Percentiles rank a stretch among this genome's conserved stretches.
Evolutionary conservation across 495 filamentous ascomycete genomes (phyloP).

Genomic region (Parathielavia hyrcaniae): DNA sequence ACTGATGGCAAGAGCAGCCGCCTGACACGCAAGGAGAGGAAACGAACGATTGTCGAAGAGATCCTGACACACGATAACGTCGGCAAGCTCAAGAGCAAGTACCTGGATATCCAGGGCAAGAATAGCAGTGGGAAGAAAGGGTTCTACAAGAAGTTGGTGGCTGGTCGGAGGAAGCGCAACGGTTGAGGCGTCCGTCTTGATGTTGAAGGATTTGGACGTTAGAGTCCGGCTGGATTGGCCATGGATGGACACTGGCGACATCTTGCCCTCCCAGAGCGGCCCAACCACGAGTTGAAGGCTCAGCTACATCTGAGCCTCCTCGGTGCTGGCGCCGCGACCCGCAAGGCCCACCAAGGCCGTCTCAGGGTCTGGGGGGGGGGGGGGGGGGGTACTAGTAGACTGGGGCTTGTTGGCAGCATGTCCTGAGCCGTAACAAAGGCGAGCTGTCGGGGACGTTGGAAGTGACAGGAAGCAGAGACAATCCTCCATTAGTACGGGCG

Average conservation of each 20-base stretch:
- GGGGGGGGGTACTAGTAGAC: not conserved
- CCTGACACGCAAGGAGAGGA: conserved; percentile 78
- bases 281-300: not conserved
- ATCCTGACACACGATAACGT: conserved; percentile 57
- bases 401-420: not conserved
- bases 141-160: conserved; percentile 33
- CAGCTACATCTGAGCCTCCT: not conserved
- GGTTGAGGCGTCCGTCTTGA: conserved; percentile 10
- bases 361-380: not conserved
- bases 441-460: not conserved
- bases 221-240: not conserved
- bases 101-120: conserved; percentile 32
- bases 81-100: conserved; percentile 35
- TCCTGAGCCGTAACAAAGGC: not conserved
- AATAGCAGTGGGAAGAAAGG: conserved; percentile 29
- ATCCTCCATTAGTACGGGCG: no score
- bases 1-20: conserved; percentile 78
- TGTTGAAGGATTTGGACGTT: not conserved
- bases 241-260: not conserved
- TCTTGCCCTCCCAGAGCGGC: not conserved
- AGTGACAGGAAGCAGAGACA: not conserved
- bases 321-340: not conserved
- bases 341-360: not conserved
- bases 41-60: conserved; percentile 86
- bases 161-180: conserved; percentile 25